Percentiles rank a stretch among this genome's conserved stretches.
Evolutionary conservation across 2,329 filamentous ascomycete species (phyloP).

Genomic region (Harringtonia aguacate): DNA sequence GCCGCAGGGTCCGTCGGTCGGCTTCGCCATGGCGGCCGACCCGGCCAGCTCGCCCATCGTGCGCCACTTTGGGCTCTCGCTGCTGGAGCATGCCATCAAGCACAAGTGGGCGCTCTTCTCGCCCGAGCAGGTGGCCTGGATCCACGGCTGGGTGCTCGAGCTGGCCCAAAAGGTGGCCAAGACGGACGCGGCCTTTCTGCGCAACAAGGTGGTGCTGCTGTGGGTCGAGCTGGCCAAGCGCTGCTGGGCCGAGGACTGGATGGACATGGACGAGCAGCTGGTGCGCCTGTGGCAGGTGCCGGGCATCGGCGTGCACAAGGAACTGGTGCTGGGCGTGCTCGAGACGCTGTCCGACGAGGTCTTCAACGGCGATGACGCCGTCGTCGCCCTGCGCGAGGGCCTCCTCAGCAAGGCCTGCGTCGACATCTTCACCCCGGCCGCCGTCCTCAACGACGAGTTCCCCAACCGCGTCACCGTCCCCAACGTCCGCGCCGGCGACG

Average conservation of each 20-base stretch:
- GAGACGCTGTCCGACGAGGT: slow-evolving; percentile 92
- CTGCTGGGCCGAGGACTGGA: slow-evolving; percentile 87
- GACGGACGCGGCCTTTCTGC: slow-evolving; percentile 69
- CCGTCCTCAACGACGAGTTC: slow-evolving; percentile 65
- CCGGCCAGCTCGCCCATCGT: slow-evolving; percentile 67
- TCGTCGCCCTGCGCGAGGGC: slow-evolving; percentile 72
- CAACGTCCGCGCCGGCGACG: slow-evolving; percentile 63
- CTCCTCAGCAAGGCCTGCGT: slow-evolving; percentile 82
- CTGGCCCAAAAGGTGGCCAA: slow-evolving; percentile 62
- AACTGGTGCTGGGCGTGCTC: slow-evolving; percentile 77
- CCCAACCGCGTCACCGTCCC: slow-evolving; percentile 59
- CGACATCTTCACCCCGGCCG: slow-evolving; percentile 79
- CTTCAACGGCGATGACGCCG: slow-evolving; percentile 81
- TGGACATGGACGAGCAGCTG: slow-evolving; percentile 82
- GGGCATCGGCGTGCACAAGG: slow-evolving; percentile 57
- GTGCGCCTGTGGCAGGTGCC: slow-evolving; percentile 70
- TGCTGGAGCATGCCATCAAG: slow-evolving; percentile 82
- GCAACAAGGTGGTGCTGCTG: slow-evolving; percentile 88
- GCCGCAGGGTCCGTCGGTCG: slow-evolving; percentile 70
- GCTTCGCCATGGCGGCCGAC: slow-evolving; percentile 72
- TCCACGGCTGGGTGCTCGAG: slow-evolving; percentile 69
- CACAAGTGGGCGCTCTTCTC: slow-evolving; percentile 73
- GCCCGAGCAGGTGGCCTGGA: slow-evolving; percentile 51
- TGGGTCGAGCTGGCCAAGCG: slow-evolving; percentile 95
- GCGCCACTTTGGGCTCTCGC: slow-evolving; percentile 84